A percentile compares a stretch with the other conserved stretches of the same genome.
Evolutionary conservation across 148 eudicot species (phyloP).

Genomic region (Cornus suecica): DNA sequence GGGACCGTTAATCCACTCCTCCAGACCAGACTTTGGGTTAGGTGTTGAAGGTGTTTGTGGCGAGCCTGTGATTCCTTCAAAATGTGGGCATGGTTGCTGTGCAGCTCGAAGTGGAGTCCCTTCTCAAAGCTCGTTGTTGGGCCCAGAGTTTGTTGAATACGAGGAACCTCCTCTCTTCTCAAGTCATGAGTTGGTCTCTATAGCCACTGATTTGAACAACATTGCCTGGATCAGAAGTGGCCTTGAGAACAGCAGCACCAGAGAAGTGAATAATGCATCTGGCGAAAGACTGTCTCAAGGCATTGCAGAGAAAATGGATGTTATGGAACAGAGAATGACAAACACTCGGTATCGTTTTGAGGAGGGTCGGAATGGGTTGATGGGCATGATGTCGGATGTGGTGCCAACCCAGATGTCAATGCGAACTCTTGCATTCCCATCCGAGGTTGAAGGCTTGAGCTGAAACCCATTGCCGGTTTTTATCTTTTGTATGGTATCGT

Average conservation of each 20-base stretch:
- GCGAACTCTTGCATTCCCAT: constrained; percentile 31
- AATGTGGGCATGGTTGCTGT: constrained; percentile 72
- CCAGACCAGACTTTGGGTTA: constrained; percentile 40
- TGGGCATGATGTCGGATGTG: constrained; percentile 42
- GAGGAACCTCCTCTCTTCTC: constrained; percentile 51
- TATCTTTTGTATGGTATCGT: neutral
- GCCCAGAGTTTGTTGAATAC: constrained; percentile 70
- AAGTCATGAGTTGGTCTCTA: constrained; percentile 46
- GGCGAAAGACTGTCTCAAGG: constrained; percentile 19
- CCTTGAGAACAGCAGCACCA: constrained; percentile 33
- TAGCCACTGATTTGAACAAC: constrained; percentile 61
- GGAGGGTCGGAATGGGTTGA: constrained; percentile 31
- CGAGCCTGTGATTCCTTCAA: constrained; percentile 47
- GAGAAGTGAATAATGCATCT: constrained; percentile 14
- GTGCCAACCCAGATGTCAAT: constrained; percentile 26
- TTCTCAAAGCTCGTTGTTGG: constrained; percentile 43
- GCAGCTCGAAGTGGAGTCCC: constrained; percentile 16
- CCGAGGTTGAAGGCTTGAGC: constrained; percentile 32
- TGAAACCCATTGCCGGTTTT: constrained; percentile 6
- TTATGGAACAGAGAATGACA: constrained; percentile 15
- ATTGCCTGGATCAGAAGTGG: constrained; percentile 78
- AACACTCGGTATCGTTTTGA: constrained; percentile 26
- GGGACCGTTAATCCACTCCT: constrained; percentile 47
- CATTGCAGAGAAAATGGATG: constrained; percentile 11
- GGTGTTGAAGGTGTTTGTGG: constrained; percentile 40